phyloP scores from a whole-genome alignment of 805 yeast species.

The Schwanniomyces polymorphus region DNA sequence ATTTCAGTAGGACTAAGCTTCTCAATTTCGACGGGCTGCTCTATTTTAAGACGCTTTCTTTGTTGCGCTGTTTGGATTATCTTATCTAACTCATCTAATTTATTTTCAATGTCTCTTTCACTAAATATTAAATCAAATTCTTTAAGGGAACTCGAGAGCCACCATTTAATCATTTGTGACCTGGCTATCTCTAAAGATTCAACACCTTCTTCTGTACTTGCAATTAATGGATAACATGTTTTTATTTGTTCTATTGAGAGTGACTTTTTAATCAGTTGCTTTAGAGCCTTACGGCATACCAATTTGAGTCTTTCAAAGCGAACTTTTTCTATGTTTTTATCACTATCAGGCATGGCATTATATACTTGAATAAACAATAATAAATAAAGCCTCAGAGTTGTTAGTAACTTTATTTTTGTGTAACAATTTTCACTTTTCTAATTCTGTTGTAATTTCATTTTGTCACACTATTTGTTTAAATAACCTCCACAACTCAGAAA shows the following conservation, averaged over 20 bases:
- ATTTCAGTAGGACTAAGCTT: slow-evolving; percentile 29
- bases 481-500: too few species aligned
- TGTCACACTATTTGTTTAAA: too few species aligned
- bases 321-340: slow-evolving; percentile 21
- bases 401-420: background rate
- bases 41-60: slow-evolving; percentile 17
- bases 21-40: slow-evolving; percentile 26
- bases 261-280: slow-evolving; percentile 50
- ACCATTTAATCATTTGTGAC: slow-evolving; percentile 51
- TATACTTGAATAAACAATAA: background rate
- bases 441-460: too few species aligned
- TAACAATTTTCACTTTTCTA: too few species aligned
- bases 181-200: slow-evolving; percentile 48
- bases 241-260: slow-evolving; percentile 50
- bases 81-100: slow-evolving; percentile 49
- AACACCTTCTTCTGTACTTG: slow-evolving; percentile 46
- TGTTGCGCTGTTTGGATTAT: slow-evolving; percentile 42
- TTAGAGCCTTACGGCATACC: slow-evolving; percentile 54
- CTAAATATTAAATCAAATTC: slow-evolving; percentile 56
- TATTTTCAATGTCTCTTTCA: slow-evolving; percentile 46
- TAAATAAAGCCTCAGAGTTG: background rate
- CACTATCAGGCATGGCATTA: slow-evolving; percentile 3
- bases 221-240: slow-evolving; percentile 55
- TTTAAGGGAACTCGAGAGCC: slow-evolving; percentile 47
- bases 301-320: slow-evolving; percentile 50